Percentiles rank a stretch among this genome's conserved stretches.
phyloP scores from a whole-genome alignment of 495 filamentous ascomycete species.

The Penicilliopsis zonata region DNA sequence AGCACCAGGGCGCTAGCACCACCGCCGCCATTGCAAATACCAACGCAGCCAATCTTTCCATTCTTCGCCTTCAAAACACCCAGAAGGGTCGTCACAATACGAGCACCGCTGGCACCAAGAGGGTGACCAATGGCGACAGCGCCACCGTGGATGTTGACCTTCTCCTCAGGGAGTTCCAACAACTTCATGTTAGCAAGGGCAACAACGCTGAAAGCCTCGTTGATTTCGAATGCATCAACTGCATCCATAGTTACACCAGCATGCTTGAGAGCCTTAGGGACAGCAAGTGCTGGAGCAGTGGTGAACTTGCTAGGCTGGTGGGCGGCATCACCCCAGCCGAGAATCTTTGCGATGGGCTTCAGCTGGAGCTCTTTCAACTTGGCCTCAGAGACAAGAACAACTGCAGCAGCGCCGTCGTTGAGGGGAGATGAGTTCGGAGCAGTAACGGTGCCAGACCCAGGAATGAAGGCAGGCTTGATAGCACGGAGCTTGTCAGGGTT shows the following conservation, averaged over 20 bases:
- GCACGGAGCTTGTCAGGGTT: slow-evolving; percentile 82
- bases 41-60: slow-evolving; percentile 84
- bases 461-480: slow-evolving; percentile 77
- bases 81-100: slow-evolving; percentile 83
- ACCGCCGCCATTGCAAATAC: slow-evolving; percentile 97
- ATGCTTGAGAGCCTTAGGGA: slow-evolving; percentile 92
- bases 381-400: slow-evolving; percentile 82
- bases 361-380: slow-evolving; percentile 80
- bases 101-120: slow-evolving; percentile 82
- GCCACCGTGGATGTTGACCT: slow-evolving; percentile 92
- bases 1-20: slow-evolving; percentile 86
- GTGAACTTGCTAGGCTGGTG: slow-evolving; percentile 90
- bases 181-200: slow-evolving; percentile 92
- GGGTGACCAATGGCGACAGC: slow-evolving; percentile 91
- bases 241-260: slow-evolving; percentile 61
- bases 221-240: slow-evolving; percentile 95
- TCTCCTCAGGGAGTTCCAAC: slow-evolving; percentile 62
- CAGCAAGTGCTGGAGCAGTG: slow-evolving; percentile 84
- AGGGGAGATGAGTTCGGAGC: slow-evolving; percentile 96
- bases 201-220: slow-evolving; percentile 96
- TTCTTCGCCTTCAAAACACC: slow-evolving; percentile 82
- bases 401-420: slow-evolving; percentile 83
- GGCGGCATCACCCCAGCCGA: slow-evolving; percentile 91
- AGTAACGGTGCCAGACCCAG: slow-evolving; percentile 75
- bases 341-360: slow-evolving; percentile 87